Base-by-base conservation (phyloP, 2,329 filamentous ascomycete species). In the Atkinsonella hypoxylon region DNA sequence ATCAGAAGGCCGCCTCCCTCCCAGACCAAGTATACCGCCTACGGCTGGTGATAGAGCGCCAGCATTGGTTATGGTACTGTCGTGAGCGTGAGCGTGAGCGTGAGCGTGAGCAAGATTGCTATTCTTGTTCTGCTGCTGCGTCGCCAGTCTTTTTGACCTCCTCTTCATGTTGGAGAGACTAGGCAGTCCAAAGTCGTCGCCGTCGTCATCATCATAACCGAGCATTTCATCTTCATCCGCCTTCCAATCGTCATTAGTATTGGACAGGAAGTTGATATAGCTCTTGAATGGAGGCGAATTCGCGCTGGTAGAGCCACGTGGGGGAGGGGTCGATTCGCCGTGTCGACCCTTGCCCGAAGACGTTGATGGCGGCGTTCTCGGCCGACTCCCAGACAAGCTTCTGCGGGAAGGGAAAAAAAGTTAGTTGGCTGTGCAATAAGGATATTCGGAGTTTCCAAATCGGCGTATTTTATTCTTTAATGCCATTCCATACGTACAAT, bases 111-210 rank as follows among this genome's bases (percentile, higher is more conserved):
- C n/a, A n/a, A n/a, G n/a, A n/a, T n/a, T n/a, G n/a, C n/a, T n/a
- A n/a, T n/a, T n/a, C 17, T 22, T 15, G 0, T 57, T 55, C 58
- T 59, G 57, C 58, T 70, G 74, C 17, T 49, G 42, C 12, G 73
- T 68, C 41, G 75, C 76, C 58, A 75, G 74, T 46, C 72, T 70
- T 55, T 71, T 73, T 18, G 77, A 73, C 63, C 87, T 87, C 58
- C 87, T 79, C 60, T 90, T 86, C 85, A 93, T 93, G 63, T 85
- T 95, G 5, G 89, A 87, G 63, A 97, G 80, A 63, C 89, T 96
- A 2, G 91, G 91, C 26, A 97, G 75, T 1, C 91, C 91, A 68
- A 97, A 97, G 64, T 97, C 91, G 66, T 97, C 91, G 55, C 94
- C 90, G 58, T 93, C 86, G 51, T 89, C 87, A 58, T 95, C 88